phyloP scores from a whole-genome alignment of 306 rosid genomes.

The Begonia peltatifolia region DNA sequence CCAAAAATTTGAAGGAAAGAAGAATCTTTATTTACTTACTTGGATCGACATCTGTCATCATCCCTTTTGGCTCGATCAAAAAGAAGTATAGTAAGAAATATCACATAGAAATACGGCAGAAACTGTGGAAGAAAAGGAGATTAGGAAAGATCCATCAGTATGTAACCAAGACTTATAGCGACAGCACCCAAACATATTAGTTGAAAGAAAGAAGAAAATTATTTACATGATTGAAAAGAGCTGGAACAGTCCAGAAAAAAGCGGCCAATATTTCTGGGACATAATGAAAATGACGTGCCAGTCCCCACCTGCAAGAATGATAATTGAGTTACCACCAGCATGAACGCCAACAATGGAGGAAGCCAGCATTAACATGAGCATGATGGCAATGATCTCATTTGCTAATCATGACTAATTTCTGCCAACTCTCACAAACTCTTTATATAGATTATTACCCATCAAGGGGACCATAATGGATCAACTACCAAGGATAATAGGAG shows the following conservation, averaged over 20 bases:
- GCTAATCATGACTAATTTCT: too few relatives aligned
- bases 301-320: slow-evolving; percentile 82
- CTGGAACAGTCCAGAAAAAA: slow-evolving; percentile 97
- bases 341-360: too few relatives aligned
- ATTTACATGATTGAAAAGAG: slow-evolving; percentile 71
- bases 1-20: neutral
- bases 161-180: slow-evolving; percentile 5
- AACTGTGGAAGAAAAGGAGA: slow-evolving; percentile 36
- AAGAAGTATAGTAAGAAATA: slow-evolving; percentile 80
- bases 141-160: slow-evolving; percentile 2
- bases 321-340: slow-evolving; percentile 1
- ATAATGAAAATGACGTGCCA: slow-evolving; percentile 90
- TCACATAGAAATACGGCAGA: slow-evolving; percentile 85
- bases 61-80: slow-evolving; percentile 94
- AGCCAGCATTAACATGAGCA: too few relatives aligned
- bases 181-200: too few relatives aligned
- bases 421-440: too few relatives aligned
- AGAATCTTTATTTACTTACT: slow-evolving; percentile 41
- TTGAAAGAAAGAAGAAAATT: too few relatives aligned
- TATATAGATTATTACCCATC: too few relatives aligned
- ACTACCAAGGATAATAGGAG: too few relatives aligned
- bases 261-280: slow-evolving; percentile 94
- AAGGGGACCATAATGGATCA: too few relatives aligned
- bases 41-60: slow-evolving; percentile 82
- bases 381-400: too few relatives aligned